A percentile compares a stretch with the other conserved stretches of the same genome.
Evolutionary conservation across 352 stramenopile genomes (phyloP).

Genomic region (Globisporangium echinulatum): DNA sequence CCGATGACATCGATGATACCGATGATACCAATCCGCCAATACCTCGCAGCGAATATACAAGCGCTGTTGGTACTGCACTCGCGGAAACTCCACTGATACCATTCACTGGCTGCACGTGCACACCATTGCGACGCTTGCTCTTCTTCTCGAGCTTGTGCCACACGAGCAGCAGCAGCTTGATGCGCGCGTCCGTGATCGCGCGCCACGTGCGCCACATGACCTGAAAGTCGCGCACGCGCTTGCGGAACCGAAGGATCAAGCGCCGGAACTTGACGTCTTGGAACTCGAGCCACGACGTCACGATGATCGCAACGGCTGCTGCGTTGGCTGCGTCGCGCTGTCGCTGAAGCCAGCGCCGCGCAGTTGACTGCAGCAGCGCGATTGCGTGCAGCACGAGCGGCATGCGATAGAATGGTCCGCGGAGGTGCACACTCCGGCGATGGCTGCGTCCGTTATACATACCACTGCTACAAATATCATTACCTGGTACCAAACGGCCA

Average conservation of each 20-base stretch:
- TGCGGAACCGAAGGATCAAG: constrained; percentile 70
- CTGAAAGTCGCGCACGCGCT: constrained; percentile 69
- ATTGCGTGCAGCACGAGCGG: constrained; percentile 39
- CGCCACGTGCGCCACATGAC: constrained; percentile 65
- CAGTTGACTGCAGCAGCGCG: constrained; percentile 28
- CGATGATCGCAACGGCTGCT: constrained; percentile 37
- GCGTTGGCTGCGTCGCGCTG: constrained; percentile 18
- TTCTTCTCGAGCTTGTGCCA: constrained; percentile 66
- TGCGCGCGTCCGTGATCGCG: constrained; percentile 60
- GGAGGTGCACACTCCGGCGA: constrained; percentile 18
- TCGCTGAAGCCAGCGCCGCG: constrained; percentile 31
- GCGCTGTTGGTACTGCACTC: constrained; percentile 2
- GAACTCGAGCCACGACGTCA: constrained; percentile 75
- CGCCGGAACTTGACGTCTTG: constrained; percentile 80
- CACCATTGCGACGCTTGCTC: constrained; percentile 33
- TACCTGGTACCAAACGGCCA: neutral
- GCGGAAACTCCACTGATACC: neutral
- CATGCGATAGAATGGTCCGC: constrained; percentile 43
- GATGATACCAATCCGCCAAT: too few species aligned
- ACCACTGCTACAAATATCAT: neutral
- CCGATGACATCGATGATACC: neutral
- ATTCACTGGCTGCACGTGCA: constrained; percentile 6
- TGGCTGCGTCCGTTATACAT: constrained; percentile 1
- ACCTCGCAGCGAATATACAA: constrained; percentile 8
- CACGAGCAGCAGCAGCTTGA: constrained; percentile 62